A percentile compares a stretch with the other conserved stretches of the same genome.
These are phyloP conservation scores for Starmerella sp. DNA, from an alignment of 805 yeast species.

Conservation along the genomic window DNA sequence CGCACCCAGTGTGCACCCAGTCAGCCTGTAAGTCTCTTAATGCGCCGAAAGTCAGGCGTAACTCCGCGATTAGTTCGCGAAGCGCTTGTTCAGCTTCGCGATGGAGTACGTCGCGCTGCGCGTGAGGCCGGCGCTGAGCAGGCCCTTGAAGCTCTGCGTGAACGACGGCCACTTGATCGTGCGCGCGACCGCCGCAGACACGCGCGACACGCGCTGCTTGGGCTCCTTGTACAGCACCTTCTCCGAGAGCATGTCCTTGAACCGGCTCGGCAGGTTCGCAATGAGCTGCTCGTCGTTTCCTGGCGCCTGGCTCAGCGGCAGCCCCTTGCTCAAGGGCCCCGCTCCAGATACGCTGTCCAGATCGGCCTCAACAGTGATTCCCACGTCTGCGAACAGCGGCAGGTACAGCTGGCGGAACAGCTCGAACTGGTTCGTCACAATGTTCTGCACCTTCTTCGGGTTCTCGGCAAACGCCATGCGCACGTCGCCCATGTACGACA, in stretches of 20 bases:
- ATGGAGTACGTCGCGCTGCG: constrained; percentile 18
- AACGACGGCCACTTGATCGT: constrained; percentile 62
- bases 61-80: not conserved
- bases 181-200: constrained; percentile 35
- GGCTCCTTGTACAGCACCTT: constrained; percentile 11
- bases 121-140: constrained; percentile 66
- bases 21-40: too few relatives aligned
- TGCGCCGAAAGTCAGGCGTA: not conserved
- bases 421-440: constrained; percentile 63
- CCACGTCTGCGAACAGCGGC: constrained; percentile 45
- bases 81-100: constrained; percentile 23
- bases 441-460: constrained; percentile 76
- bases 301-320: constrained; percentile 26
- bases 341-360: constrained; percentile 8
- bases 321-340: constrained; percentile 23
- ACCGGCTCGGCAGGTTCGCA: constrained; percentile 39
- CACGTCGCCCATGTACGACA: constrained; percentile 85
- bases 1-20: too few relatives aligned
- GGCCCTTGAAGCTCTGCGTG: constrained; percentile 69
- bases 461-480: constrained; percentile 83
- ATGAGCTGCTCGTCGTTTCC: constrained; percentile 36
- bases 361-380: constrained; percentile 26
- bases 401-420: constrained; percentile 61
- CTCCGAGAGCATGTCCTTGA: constrained; percentile 35
- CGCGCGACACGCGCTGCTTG: constrained; percentile 27